These are phyloP conservation scores for Asparagopsis taxiformis DNA, from an alignment of 31 red algal genomes.

Conservation along the genomic window DNA sequence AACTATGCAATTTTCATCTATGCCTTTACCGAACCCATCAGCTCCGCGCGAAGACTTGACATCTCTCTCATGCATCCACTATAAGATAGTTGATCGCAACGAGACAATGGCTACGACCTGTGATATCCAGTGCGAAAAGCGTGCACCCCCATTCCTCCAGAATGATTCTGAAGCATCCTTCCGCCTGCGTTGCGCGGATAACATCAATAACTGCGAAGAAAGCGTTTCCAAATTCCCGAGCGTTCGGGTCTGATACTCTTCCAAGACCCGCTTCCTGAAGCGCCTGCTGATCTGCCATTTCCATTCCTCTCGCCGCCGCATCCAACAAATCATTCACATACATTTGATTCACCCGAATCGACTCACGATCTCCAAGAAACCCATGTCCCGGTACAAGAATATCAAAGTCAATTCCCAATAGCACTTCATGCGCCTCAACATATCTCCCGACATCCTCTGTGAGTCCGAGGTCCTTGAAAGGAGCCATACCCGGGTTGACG, in stretches of 20 bases:
- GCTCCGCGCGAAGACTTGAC: too few species aligned
- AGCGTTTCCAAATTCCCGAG: slow-evolving; percentile 35
- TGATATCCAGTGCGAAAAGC: slow-evolving; percentile 46
- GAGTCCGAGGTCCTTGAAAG: slow-evolving; percentile 38
- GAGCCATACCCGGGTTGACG: slow-evolving; percentile 42
- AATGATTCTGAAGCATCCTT: slow-evolving; percentile 34
- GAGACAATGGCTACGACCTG: slow-evolving; percentile 28
- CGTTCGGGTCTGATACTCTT: slow-evolving; percentile 19
- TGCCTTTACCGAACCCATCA: too few species aligned
- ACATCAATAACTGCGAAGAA: slow-evolving; percentile 22
- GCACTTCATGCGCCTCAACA: slow-evolving; percentile 14
- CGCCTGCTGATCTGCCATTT: slow-evolving; percentile 2
- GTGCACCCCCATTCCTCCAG: slow-evolving; percentile 57
- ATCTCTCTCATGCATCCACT: too few species aligned
- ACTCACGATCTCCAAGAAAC: slow-evolving; percentile 14
- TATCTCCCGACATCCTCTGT: slow-evolving; percentile 32
- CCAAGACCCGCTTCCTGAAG: slow-evolving; percentile 16
- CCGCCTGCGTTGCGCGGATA: slow-evolving; percentile 11
- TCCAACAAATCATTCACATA: slow-evolving; percentile 36
- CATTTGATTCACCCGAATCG: slow-evolving; percentile 18
- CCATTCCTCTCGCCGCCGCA: slow-evolving; percentile 16
- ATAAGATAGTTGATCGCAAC: too few species aligned
- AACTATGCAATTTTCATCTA: too few species aligned
- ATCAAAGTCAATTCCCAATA: slow-evolving; percentile 43
- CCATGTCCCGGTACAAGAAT: slow-evolving; percentile 58